Evolutionary conservation across 441 rosid species (phyloP).

Genomic region (Croton setiger): DNA sequence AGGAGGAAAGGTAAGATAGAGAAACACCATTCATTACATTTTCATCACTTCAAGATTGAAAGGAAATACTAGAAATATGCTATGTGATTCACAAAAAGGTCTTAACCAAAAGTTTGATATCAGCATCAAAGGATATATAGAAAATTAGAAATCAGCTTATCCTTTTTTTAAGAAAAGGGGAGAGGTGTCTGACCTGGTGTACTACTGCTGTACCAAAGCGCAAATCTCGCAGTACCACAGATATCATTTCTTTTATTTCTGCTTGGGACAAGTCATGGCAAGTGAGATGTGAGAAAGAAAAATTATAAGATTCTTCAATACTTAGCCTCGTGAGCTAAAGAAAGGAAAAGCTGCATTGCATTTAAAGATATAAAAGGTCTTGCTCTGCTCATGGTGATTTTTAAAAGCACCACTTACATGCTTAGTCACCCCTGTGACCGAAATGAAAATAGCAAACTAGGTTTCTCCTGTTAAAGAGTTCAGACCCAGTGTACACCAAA

Average conservation of each 20-base stretch:
- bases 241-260: conserved; percentile 91
- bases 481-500: not conserved
- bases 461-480: not conserved
- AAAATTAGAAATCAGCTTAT: conserved; percentile 12
- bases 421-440: not conserved
- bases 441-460: not conserved
- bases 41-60: not conserved
- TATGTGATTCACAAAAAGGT: not conserved
- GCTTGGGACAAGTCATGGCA: conserved; percentile 24
- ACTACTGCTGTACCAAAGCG: conserved; percentile 82
- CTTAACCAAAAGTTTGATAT: not conserved
- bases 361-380: not conserved
- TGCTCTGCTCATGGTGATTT: not conserved
- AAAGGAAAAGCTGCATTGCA: not conserved
- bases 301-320: conserved; percentile 5
- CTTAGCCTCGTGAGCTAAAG: not conserved
- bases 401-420: not conserved
- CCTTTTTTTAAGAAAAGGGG: too few species aligned
- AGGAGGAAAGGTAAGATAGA: too few species aligned
- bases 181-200: conserved; percentile 64
- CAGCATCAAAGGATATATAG: not conserved
- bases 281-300: conserved; percentile 24
- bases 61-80: not conserved
- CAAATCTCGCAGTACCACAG: conserved; percentile 74
- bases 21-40: not conserved